Percentiles rank a stretch among this genome's conserved stretches.
Evolutionary conservation across 495 filamentous ascomycete species (phyloP).

Genomic region (Penicillium subrubescens): DNA sequence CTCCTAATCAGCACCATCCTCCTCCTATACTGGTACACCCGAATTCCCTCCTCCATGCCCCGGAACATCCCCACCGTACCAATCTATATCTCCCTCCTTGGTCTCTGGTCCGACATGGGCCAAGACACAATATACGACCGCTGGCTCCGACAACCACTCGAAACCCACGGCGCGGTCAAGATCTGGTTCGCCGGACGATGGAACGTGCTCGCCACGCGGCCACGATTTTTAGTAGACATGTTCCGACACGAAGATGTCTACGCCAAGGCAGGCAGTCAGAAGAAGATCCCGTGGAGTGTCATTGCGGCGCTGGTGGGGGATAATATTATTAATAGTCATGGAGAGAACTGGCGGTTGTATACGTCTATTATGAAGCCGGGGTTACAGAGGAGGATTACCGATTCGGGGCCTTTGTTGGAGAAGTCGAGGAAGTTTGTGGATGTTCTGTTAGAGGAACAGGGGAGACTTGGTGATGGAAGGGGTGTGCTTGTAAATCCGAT

Average conservation of each 20-base stretch:
- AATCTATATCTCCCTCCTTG: conserved; percentile 37
- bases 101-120: conserved; percentile 37
- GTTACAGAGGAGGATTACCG: conserved; percentile 33
- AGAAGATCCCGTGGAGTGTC: conserved; percentile 48
- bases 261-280: conserved; percentile 48
- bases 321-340: conserved; percentile 42
- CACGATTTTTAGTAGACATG: conserved; percentile 43
- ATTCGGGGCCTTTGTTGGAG: conserved; percentile 22
- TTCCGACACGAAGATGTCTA: conserved; percentile 50
- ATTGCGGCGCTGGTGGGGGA: conserved; percentile 42
- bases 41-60: conserved; percentile 26
- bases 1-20: conserved; percentile 13
- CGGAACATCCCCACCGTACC: conserved; percentile 34
- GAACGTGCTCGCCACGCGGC: conserved; percentile 41
- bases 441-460: conserved; percentile 21
- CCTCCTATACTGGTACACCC: conserved; percentile 29
- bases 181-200: conserved; percentile 47
- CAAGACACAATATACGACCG: conserved; percentile 36
- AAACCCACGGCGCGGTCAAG: conserved; percentile 46
- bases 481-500: conserved; percentile 25
- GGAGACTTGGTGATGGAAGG: background rate
- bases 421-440: conserved; percentile 28
- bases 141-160: conserved; percentile 30
- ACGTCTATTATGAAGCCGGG: conserved; percentile 42
- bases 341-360: conserved; percentile 37